Conservation (phyloP, 73 alveolate species). For the Loxodes magnus region DNA sequence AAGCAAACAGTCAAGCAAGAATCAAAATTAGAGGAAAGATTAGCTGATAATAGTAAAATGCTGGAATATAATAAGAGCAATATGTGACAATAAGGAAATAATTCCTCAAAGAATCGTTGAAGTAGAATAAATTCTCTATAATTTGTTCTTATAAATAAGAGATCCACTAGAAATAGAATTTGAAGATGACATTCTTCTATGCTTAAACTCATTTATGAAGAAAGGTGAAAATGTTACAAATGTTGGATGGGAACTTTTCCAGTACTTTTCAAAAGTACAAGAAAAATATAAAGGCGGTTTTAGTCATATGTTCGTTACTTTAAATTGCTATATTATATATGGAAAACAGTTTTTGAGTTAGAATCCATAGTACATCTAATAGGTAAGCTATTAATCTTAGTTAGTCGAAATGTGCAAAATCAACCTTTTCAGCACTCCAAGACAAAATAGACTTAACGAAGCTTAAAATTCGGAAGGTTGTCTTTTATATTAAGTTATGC, state of each 20-base stretch:
- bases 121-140: background rate
- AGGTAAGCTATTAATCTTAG: no score
- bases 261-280: background rate
- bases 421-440: no score
- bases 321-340: background rate
- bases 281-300: background rate
- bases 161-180: background rate
- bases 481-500: no score
- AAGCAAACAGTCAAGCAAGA: background rate
- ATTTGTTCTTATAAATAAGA: background rate
- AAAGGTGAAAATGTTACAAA: background rate
- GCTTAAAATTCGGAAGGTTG: no score
- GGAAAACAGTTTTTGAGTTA: background rate
- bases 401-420: no score
- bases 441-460: no score
- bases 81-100: background rate
- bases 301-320: background rate
- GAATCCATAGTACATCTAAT: no score
- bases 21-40: no score
- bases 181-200: conserved; percentile 10
- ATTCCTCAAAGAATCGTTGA: background rate
- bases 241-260: conserved; percentile 11
- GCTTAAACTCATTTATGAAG: background rate
- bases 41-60: background rate
- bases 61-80: conserved; percentile 5